These are phyloP conservation scores for Mallotus japonicus DNA, from an alignment of 441 rosid species.

Conservation along the genomic window DNA sequence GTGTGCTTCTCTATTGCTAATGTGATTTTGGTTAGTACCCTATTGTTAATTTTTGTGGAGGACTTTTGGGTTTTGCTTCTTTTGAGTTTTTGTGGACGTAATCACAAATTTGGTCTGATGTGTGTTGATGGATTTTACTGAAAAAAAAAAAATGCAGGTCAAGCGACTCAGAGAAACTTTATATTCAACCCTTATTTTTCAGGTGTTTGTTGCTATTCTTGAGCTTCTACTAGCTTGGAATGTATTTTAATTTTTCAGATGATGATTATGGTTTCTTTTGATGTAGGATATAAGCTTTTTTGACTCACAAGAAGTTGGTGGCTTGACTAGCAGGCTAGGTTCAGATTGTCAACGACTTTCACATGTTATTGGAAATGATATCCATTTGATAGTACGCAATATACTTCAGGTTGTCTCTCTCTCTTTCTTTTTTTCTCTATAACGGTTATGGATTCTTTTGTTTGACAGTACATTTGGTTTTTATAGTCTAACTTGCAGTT, in stretches of 20 bases:
- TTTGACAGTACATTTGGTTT: neutral
- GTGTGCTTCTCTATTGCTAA: constrained; percentile 51
- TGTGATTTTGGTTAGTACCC: constrained; percentile 39
- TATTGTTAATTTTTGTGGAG: neutral
- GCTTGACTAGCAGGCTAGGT: constrained; percentile 57
- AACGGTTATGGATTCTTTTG: neutral
- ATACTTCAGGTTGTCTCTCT: constrained; percentile 41
- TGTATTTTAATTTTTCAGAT: constrained; percentile 9
- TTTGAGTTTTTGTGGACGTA: neutral
- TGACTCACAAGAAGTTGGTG: constrained; percentile 48
- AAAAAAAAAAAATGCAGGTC: constrained; percentile 30
- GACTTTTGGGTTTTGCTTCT: neutral
- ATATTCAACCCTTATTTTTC: constrained; percentile 42
- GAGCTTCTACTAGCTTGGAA: neutral
- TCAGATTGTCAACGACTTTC: constrained; percentile 56
- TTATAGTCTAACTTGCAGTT: neutral
- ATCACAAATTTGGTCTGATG: neutral
- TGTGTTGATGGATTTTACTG: too few species aligned
- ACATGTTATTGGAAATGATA: constrained; percentile 42
- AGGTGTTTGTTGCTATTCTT: constrained; percentile 30
- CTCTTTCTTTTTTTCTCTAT: too few species aligned
- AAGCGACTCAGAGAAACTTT: constrained; percentile 46
- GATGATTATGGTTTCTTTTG: constrained; percentile 12
- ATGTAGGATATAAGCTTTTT: constrained; percentile 50
- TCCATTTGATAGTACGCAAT: constrained; percentile 51